These are phyloP conservation scores for Pythium coloratum DNA, from an alignment of 352 stramenopile genomes.

Conservation along the genomic window DNA sequence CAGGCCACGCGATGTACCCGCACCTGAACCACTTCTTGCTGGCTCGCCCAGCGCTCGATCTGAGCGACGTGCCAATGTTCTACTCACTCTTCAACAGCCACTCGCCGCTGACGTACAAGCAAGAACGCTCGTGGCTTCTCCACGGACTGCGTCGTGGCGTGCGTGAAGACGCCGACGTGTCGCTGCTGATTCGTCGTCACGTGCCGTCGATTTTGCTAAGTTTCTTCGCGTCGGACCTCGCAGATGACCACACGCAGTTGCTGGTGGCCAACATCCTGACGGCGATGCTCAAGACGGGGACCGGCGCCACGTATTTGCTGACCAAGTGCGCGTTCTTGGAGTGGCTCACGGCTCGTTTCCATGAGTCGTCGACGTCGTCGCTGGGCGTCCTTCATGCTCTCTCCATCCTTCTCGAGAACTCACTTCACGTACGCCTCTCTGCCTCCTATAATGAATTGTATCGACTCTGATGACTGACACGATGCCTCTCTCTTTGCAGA, in stretches of 20 bases:
- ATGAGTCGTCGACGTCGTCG: conserved; percentile 26
- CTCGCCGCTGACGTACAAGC: conserved; percentile 65
- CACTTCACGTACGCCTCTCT: conserved; percentile 30
- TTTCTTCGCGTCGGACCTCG: conserved; percentile 75
- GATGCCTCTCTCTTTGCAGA: conserved; percentile 17
- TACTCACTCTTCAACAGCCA: conserved; percentile 87
- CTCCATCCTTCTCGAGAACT: conserved; percentile 39
- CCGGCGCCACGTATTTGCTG: conserved; percentile 54
- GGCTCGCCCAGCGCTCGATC: conserved; percentile 71
- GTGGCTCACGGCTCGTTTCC: conserved; percentile 53
- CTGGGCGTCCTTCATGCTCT: conserved; percentile 38
- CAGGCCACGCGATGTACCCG: conserved; percentile 71
- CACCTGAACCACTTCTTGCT: conserved; percentile 86
- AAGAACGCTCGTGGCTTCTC: conserved; percentile 84
- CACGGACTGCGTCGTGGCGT: conserved; percentile 73
- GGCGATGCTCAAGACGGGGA: conserved; percentile 44
- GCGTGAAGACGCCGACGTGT: conserved; percentile 61
- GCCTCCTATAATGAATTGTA: conserved; percentile 1
- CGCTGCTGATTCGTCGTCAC: conserved; percentile 71
- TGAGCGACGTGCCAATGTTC: conserved; percentile 87
- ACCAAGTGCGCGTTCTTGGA: conserved; percentile 64
- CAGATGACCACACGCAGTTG: conserved; percentile 74
- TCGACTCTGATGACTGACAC: not conserved
- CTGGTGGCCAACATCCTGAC: conserved; percentile 67
- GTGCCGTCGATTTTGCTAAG: conserved; percentile 81